Evolutionary conservation across 2,329 filamentous ascomycete genomes (phyloP), one percentile per base, ranked within the genome.

Genomic region (Fusarium guadeloupense): DNA sequence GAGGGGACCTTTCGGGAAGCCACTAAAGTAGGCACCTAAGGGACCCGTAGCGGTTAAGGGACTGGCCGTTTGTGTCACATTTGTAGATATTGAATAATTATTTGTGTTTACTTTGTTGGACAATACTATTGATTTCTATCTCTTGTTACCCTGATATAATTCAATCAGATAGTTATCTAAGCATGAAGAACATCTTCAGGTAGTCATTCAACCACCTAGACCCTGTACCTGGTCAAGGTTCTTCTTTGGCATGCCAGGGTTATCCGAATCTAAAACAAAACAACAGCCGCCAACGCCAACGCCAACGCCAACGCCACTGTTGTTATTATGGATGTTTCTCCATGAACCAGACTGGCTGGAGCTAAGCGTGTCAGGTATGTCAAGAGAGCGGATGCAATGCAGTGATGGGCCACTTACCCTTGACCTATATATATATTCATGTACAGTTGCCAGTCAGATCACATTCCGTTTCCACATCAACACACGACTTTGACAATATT

Each of bases 401-500:
- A 31, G 49, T 52, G 48, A 34, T 33, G 41, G 40, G 37, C 54
- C 54, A 48, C 57, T 60, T 33, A 9, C 54, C 55, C 57, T 60
- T 33, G 23, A 25, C n/a, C n/a, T n/a, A n/a, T n/a, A n/a, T n/a
- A n/a, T n/a, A n/a, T n/a, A n/a, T n/a, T n/a, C 23, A 25, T 25
- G 23, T 10, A 26, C 9, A 26, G 9, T 9, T 26, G 9, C 3
- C 28, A 43, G n/a, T 44, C 26, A 33, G 21, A 45, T 56, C 44
- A 61, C 56, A 61, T 61, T 61, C 58, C 58, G 58, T 61, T 61
- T 60, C 57, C 56, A 41, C 56, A 60, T 60, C 49, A 64, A 62
- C 47, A 63, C 59, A 37, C 54, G 21, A 14, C 57, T 42, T 31
- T 17, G 38, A 25, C 58, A 51, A 51, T 44, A 16, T n/a, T 51